A percentile compares a stretch with the other conserved stretches of the same genome.
Evolutionary conservation across 352 stramenopile genomes (phyloP).

Genomic region (Phytopythium litorale): DNA sequence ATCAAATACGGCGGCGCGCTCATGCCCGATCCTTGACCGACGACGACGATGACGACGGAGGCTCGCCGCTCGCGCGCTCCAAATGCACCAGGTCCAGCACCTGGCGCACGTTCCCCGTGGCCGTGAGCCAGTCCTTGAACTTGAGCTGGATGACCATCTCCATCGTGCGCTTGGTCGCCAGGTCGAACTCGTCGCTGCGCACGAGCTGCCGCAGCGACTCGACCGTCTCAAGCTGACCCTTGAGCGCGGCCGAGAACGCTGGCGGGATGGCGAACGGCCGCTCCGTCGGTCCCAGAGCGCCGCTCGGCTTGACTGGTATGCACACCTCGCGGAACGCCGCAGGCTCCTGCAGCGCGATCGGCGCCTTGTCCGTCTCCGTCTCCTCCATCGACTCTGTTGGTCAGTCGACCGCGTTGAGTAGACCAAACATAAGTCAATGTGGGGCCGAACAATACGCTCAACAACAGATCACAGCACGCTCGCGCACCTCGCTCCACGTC

Average conservation of each 20-base stretch:
- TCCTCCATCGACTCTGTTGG: conserved; percentile 17
- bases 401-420: too few relatives aligned
- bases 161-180: conserved; percentile 74
- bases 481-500: conserved; percentile 54
- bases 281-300: conserved; percentile 30
- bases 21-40: conserved; percentile 5
- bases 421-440: neutral
- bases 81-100: conserved; percentile 88
- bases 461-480: neutral
- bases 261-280: conserved; percentile 77
- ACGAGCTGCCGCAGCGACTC: conserved; percentile 69
- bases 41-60: conserved; percentile 14
- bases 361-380: conserved; percentile 34
- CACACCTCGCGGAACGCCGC: conserved; percentile 62
- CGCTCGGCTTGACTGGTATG: conserved; percentile 59
- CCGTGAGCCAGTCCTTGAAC: conserved; percentile 88
- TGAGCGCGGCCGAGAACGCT: conserved; percentile 64
- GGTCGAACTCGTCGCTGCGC: conserved; percentile 77
- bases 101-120: conserved; percentile 83
- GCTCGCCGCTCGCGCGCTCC: conserved; percentile 36
- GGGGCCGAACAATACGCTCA: neutral
- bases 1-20: neutral
- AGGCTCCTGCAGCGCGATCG: conserved; percentile 55
- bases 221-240: conserved; percentile 68
- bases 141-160: conserved; percentile 78